A percentile compares a stretch with the other conserved stretches of the same genome.
Evolutionary conservation across 2,329 filamentous ascomycete species (phyloP).

Genomic region (Fusarium chaquense): DNA sequence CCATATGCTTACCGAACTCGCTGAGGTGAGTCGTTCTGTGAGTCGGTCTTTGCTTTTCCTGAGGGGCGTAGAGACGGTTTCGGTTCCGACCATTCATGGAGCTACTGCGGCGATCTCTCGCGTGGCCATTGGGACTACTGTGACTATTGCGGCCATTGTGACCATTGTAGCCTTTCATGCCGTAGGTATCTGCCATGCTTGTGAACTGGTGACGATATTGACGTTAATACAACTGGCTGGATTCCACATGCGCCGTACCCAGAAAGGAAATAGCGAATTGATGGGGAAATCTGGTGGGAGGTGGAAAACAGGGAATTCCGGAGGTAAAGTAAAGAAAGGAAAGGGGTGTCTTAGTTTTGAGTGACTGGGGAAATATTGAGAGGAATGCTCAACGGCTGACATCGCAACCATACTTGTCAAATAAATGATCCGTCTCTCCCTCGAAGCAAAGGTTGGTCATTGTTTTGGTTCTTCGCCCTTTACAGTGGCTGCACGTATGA

Average conservation of each 20-base stretch:
- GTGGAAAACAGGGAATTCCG: slow-evolving; percentile 15
- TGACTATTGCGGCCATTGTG: background rate
- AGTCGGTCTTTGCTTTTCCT: slow-evolving; percentile 3
- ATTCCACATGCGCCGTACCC: background rate
- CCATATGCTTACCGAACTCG: slow-evolving; percentile 32
- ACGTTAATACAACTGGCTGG: background rate
- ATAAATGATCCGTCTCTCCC: background rate
- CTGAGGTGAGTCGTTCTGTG: slow-evolving; percentile 33
- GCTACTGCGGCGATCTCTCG: background rate
- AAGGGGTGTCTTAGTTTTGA: background rate
- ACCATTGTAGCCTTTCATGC: background rate
- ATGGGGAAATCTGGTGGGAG: background rate
- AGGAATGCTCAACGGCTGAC: slow-evolving; percentile 15
- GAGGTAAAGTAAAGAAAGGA: background rate
- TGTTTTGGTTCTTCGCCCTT: background rate
- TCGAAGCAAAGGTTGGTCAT: background rate
- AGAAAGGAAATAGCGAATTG: background rate
- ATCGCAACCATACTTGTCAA: background rate
- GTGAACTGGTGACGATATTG: background rate
- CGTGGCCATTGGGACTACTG: background rate
- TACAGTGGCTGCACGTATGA: slow-evolving; percentile 26
- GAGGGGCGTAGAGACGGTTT: background rate
- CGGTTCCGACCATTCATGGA: background rate
- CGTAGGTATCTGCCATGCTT: slow-evolving; percentile 23
- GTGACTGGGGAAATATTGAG: background rate